These are phyloP conservation scores for Rhizoctonia solani DNA, from an alignment of 1,284 basidiomycete species.

Conservation along the genomic window DNA sequence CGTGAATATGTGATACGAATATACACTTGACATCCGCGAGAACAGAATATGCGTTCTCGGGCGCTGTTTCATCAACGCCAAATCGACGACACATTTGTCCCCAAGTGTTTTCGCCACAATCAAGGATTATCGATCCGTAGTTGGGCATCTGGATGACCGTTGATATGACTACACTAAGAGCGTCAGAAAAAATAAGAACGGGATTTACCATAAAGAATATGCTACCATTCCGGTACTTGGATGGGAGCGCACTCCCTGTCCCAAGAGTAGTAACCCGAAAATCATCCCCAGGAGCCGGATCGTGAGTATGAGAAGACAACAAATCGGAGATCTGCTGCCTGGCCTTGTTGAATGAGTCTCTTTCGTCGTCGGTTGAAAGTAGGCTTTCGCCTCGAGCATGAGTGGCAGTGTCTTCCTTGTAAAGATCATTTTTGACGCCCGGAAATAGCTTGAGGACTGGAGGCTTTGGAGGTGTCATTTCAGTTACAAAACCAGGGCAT, in stretches of 20 bases:
- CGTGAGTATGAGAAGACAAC: neutral
- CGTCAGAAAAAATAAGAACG: neutral
- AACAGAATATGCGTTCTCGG: slow-evolving; percentile 57
- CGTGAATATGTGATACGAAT: slow-evolving; percentile 90
- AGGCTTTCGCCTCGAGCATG: slow-evolving; percentile 1
- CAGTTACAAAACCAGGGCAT: slow-evolving; percentile 48
- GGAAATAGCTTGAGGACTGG: slow-evolving; percentile 46
- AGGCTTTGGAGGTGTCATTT: slow-evolving; percentile 54
- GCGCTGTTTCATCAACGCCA: slow-evolving; percentile 57
- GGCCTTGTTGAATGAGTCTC: slow-evolving; percentile 45
- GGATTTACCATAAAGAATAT: neutral
- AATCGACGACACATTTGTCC: slow-evolving; percentile 84
- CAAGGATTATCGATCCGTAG: slow-evolving; percentile 77
- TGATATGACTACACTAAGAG: slow-evolving; percentile 61
- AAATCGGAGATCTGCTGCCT: slow-evolving; percentile 11
- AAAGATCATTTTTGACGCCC: slow-evolving; percentile 40
- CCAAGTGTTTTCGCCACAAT: slow-evolving; percentile 89
- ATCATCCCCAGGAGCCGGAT: slow-evolving; percentile 58
- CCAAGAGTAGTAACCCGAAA: slow-evolving; percentile 80
- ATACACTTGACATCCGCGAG: slow-evolving; percentile 77
- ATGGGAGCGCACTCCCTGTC: slow-evolving; percentile 86
- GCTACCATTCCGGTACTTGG: slow-evolving; percentile 82
- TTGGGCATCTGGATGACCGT: slow-evolving; percentile 73
- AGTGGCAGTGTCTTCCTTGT: neutral
- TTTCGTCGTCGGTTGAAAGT: slow-evolving; percentile 18